A percentile compares a stretch with the other conserved stretches of the same genome.
Conservation (phyloP, 2,329 filamentous ascomycete genomes). For the Orbilia javanica region DNA sequence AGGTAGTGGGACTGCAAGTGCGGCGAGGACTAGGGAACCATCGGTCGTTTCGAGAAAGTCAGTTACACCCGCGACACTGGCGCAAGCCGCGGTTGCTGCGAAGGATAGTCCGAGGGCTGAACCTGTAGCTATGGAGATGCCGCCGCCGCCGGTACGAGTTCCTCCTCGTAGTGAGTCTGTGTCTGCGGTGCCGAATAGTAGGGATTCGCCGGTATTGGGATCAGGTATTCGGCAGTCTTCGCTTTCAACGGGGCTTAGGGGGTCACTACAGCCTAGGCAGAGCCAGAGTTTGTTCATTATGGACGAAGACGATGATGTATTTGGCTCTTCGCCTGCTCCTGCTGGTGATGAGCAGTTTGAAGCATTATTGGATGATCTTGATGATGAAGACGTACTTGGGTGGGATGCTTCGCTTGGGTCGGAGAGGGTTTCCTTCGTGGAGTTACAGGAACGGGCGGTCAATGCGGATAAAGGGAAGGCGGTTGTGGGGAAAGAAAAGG, state of each 20-base stretch:
- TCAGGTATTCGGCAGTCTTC: conserved; percentile 34
- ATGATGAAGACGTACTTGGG: conserved; percentile 53
- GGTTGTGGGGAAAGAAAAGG: neutral
- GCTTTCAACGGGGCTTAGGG: conserved; percentile 22
- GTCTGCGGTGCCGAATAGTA: conserved; percentile 31
- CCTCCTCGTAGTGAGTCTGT: conserved; percentile 37
- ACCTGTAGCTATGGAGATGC: conserved; percentile 37
- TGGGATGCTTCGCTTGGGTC: conserved; percentile 54
- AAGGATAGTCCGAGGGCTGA: neutral
- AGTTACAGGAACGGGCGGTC: conserved; percentile 48
- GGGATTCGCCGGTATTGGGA: conserved; percentile 13
- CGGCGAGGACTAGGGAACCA: conserved; percentile 17
- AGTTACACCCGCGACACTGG: conserved; percentile 12
- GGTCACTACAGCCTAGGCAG: conserved; percentile 37
- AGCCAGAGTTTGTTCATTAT: conserved; percentile 56
- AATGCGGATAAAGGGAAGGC: conserved; percentile 33
- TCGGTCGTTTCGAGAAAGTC: conserved; percentile 36
- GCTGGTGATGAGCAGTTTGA: conserved; percentile 44
- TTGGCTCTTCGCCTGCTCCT: conserved; percentile 32
- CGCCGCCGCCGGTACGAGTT: conserved; percentile 44
- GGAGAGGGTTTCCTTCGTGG: conserved; percentile 47
- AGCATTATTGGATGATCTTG: conserved; percentile 44
- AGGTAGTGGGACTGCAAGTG: conserved; percentile 6
- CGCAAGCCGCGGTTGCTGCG: conserved; percentile 5
- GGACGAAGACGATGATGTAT: conserved; percentile 54